phyloP scores from a whole-genome alignment of 352 stramenopile genomes.

The Aphanomyces stellatus region DNA sequence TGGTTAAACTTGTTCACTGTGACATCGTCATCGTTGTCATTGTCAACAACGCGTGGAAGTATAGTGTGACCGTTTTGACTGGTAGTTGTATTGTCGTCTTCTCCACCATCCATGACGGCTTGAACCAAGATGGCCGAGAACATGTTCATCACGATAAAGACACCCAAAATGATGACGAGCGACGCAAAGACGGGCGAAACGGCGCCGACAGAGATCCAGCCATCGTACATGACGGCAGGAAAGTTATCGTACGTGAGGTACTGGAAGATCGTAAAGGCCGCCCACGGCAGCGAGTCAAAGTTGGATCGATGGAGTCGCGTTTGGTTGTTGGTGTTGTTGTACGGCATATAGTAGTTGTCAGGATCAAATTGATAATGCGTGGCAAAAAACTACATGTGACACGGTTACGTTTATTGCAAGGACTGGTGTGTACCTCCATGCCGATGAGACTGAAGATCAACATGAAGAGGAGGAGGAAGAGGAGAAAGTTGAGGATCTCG shows the following conservation, averaged over 20 bases:
- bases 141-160: conserved; percentile 11
- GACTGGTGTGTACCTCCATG: conserved; percentile 39
- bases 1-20: too few species aligned
- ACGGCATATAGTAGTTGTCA: not conserved
- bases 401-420: not conserved
- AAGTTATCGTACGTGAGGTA: conserved; percentile 92
- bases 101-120: conserved; percentile 29
- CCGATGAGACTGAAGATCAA: conserved; percentile 90
- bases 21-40: too few species aligned
- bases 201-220: conserved; percentile 56
- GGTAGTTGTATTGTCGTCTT: conserved; percentile 22
- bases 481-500: conserved; percentile 86
- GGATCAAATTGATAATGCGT: not conserved
- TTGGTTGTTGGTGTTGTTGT: not conserved
- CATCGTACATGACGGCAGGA: conserved; percentile 92
- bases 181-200: conserved; percentile 27
- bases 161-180: conserved; percentile 67
- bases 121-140: conserved; percentile 2
- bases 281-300: conserved; percentile 80
- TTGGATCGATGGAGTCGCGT: conserved; percentile 39
- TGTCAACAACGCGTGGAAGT: too few species aligned
- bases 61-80: not conserved
- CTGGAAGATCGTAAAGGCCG: conserved; percentile 83
- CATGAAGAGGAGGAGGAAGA: conserved; percentile 90
- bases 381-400: not conserved